phyloP scores from a whole-genome alignment of 2,329 filamentous ascomycete genomes.

The Pseudogymnoascus sp. region DNA sequence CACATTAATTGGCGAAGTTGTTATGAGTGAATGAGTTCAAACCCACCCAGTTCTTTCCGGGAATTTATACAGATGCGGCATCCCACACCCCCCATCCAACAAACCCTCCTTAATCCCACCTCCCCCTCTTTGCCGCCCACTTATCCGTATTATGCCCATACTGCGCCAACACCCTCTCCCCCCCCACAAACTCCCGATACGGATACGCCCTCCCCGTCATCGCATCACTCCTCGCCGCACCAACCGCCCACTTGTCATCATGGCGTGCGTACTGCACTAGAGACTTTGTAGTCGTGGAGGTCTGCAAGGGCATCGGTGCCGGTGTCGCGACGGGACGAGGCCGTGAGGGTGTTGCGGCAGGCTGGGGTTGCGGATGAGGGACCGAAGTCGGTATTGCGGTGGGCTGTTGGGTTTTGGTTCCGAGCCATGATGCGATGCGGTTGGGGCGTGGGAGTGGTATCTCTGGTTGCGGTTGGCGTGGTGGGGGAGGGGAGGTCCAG shows the following conservation, averaged over 20 bases:
- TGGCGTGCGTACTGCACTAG: not conserved
- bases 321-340: not conserved
- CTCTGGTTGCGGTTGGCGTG: not conserved
- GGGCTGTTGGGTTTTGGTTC: not conserved
- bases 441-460: not conserved
- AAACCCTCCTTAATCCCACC: not conserved
- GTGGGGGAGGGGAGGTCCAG: too few species aligned
- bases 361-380: too few species aligned
- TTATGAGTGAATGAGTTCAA: too few species aligned
- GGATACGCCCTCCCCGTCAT: not conserved
- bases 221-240: too few species aligned
- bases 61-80: too few species aligned
- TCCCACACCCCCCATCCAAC: too few species aligned
- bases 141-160: not conserved
- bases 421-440: not conserved
- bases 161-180: not conserved
- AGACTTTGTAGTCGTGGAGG: not conserved
- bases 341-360: not conserved
- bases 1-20: too few species aligned
- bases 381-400: too few species aligned
- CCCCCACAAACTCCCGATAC: not conserved
- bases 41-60: too few species aligned
- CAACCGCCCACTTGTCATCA: not conserved
- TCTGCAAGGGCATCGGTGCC: not conserved
- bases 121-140: not conserved